Base-by-base conservation (phyloP, 176 grass and related monocot genomes). In the Oryza nivara region DNA sequence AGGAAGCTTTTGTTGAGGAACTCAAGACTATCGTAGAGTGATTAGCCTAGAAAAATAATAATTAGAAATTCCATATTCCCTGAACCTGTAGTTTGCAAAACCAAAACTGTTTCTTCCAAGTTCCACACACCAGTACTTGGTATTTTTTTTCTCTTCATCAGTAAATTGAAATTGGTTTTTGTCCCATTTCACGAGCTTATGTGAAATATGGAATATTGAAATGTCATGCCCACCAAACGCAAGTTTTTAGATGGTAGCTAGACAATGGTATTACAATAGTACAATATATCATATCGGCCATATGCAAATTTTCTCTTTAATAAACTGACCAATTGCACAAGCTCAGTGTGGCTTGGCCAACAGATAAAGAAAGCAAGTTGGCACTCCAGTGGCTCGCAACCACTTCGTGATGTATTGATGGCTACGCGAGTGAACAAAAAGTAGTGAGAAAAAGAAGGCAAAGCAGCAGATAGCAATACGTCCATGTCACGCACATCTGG, bases 1-100 rank as follows among this genome's bases (percentile, higher is more conserved):
- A 83, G 80, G 15, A 69, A 43, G 30, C 72, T 67, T 90, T 45
- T 32, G 71, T 77, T 32, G 54, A 77, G 73, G 8, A 41, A 82
- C 79, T 64, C 40, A 63, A 47, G 40, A 83, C 28, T 12, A 35
- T 46, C 14, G 44, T 23, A 58, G 32, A 7, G 7, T 75, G 35
- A 58, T 56, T 81, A 87, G 63, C 70, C 52, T 68, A 48, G 73
- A 16, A 41, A 51, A 6, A 32, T 32, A n/a, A 51, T 63, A 10
- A 63, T 63, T 23, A 63, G 7, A 82, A 73, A 82, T n/a, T 78
- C 70, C 22, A 49, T 82, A 44, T 15, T 25, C 34, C 14, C 75
- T 34, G 16, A 68, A n/a, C 9, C 9, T 76, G 32, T 30, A 56
- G 14, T 86, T 38, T 79, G 23, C 25, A 72, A 46, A 45, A 72